Evolutionary conservation across 192 early-diverging fungal species (phyloP), one percentile per base, ranked within the genome.

Genomic region (Coemansia sp.): DNA sequence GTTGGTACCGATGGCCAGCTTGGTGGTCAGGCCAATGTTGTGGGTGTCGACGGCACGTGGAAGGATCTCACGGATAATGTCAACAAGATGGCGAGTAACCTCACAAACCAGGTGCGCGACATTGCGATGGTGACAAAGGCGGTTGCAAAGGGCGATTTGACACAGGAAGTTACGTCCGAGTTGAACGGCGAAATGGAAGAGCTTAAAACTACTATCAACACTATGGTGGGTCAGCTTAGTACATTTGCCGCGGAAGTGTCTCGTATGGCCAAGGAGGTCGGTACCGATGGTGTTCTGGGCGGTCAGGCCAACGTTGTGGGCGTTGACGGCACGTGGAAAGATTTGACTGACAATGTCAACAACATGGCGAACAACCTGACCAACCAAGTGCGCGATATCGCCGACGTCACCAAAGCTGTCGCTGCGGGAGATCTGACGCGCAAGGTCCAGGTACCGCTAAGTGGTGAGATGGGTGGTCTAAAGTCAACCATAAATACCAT

Each of bases 1-100:
- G 88, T 89, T 37, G 88, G 88, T 3, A 89, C 88, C 2, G 88
- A 89, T 15, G 88, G 88, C 19, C 72, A 79, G 50, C 77, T 89
- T 1, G 88, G 88, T 27, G 88, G 86, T 2, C 84, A 87, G 48
- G 88, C 88, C n/a, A 64, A 27, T 3, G 74, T 76, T 6, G 39
- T 14, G 4, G 59, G 71, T 62, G 76, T 86, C 35, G 65, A 75
- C 9, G 86, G 86, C 9, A 86, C 83, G 0, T 88, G 86, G 86
- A 84, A 81, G 56, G 79, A 83, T 58, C 62, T 88, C 17, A 88
- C 86, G 0, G 79, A 86, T 38, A 85, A 83, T 32, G 87, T 88
- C 58, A 88, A 88, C 50, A 58, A 65, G 8, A 88, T 88, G 87
- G 85, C 87, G 1, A 73, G 72, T 23, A 88, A 86, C 29, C 70